phyloP scores from a whole-genome alignment of 2,329 filamentous ascomycete species.

The Sarocladiaceae sp. region DNA sequence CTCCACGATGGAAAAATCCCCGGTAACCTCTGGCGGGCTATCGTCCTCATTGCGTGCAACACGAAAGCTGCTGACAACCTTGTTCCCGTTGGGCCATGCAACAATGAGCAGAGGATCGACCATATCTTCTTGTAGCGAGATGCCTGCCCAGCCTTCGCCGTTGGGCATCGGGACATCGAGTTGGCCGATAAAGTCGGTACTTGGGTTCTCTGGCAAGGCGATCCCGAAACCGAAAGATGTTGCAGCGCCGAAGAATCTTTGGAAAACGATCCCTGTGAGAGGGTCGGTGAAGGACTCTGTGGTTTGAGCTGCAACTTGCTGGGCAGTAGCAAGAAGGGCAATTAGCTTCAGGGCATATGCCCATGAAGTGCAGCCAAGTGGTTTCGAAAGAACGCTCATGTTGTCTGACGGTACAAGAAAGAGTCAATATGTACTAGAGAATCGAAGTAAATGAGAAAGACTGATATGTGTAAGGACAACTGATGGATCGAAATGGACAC shows the following conservation, averaged over 20 bases:
- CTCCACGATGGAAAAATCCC: constrained; percentile 2
- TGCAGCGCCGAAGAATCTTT: constrained; percentile 31
- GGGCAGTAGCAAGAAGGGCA: neutral
- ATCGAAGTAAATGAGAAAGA: neutral
- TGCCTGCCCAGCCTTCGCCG: constrained; percentile 6
- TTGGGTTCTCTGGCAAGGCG: constrained; percentile 28
- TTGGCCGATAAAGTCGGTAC: constrained; percentile 6
- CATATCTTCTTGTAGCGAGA: constrained; percentile 7
- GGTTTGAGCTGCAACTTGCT: neutral
- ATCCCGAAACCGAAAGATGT: constrained; percentile 35
- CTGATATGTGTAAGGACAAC: neutral
- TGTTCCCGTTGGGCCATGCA: constrained; percentile 3
- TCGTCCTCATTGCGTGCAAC: constrained; percentile 7
- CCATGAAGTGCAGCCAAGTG: neutral
- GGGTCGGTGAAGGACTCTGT: constrained; percentile 24
- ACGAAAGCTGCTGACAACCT: constrained; percentile 5
- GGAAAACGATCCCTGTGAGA: constrained; percentile 26
- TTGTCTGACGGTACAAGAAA: no score
- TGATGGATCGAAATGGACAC: neutral
- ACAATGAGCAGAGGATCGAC: constrained; percentile 4
- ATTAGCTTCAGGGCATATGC: neutral
- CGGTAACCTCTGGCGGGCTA: constrained; percentile 2
- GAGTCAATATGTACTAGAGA: no score
- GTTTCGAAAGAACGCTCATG: constrained; percentile 1
- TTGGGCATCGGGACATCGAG: constrained; percentile 7